Conservation (phyloP, 2,329 filamentous ascomycete genomes). For the Scolecobasidium constrictum region DNA sequence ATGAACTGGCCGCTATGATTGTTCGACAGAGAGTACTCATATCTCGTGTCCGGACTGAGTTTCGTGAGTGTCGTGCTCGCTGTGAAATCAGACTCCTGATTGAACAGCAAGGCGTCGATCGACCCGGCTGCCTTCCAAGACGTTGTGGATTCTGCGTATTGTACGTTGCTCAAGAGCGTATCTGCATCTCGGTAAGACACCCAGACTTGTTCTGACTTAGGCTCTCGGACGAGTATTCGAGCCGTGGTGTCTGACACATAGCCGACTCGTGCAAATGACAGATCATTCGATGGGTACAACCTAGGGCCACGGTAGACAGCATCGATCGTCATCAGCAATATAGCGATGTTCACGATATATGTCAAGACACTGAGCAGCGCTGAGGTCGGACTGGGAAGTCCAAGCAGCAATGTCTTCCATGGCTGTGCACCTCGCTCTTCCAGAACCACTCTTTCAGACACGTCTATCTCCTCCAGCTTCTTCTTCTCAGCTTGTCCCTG, state of each 20-base stretch:
- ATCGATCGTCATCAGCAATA: constrained; percentile 64
- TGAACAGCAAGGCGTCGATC: constrained; percentile 44
- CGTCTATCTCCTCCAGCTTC: constrained; percentile 37
- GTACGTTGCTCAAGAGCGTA: constrained; percentile 38
- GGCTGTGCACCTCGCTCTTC: constrained; percentile 45
- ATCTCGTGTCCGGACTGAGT: constrained; percentile 59
- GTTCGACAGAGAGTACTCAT: constrained; percentile 79
- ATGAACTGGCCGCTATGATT: constrained; percentile 76
- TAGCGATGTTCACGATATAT: constrained; percentile 58
- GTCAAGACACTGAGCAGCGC: constrained; percentile 54
- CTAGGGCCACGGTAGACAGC: constrained; percentile 63
- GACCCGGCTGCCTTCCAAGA: constrained; percentile 58
- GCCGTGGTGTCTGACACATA: constrained; percentile 75
- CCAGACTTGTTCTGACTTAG: constrained; percentile 59
- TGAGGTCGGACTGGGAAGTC: constrained; percentile 64
- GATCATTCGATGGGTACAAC: constrained; percentile 58
- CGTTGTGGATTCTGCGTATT: constrained; percentile 38
- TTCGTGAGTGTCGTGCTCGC: constrained; percentile 55
- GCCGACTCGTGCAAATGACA: constrained; percentile 79
- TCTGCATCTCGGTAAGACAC: constrained; percentile 46
- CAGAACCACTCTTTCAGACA: constrained; percentile 52
- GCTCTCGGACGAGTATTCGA: constrained; percentile 75
- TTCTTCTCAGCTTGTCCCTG: constrained; percentile 25
- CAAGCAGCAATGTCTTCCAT: constrained; percentile 59
- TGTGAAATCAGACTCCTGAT: constrained; percentile 75